Percentiles rank a stretch among this genome's conserved stretches.
Conservation (phyloP, 148 eudicot genomes). For the Suaeda aralocaspica region DNA sequence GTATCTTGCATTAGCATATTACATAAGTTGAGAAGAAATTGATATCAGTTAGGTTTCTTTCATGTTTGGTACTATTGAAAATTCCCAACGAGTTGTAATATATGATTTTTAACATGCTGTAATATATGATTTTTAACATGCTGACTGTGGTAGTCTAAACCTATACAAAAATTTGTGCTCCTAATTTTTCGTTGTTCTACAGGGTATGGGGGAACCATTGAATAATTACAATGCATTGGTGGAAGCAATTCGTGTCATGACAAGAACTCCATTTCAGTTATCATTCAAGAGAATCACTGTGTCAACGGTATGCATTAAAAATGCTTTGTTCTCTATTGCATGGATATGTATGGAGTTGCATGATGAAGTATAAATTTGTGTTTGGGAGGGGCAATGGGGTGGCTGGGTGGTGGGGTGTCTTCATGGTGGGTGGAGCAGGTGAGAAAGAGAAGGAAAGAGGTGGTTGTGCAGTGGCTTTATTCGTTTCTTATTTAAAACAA, state of each 20-base stretch:
- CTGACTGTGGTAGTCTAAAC: background rate
- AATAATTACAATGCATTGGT: constrained; percentile 81
- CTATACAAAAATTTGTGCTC: background rate
- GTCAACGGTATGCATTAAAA: constrained; percentile 62
- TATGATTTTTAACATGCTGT: background rate
- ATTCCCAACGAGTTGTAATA: background rate
- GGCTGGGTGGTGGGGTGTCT: too few species aligned
- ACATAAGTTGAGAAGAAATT: too few species aligned
- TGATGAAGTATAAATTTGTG: background rate
- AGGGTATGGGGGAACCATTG: constrained; percentile 99
- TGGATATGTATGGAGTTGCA: background rate
- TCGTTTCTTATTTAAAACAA: too few species aligned
- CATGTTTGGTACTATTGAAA: background rate
- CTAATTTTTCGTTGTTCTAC: constrained; percentile 23
- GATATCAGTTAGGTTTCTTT: background rate
- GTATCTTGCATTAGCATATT: background rate
- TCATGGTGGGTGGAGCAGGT: too few species aligned
- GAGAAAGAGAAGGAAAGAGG: too few species aligned
- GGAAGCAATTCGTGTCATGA: constrained; percentile 83
- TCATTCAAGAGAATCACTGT: constrained; percentile 82
- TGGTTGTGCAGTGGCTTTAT: too few species aligned
- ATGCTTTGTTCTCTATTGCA: background rate
- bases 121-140: background rate
- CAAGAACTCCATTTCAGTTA: constrained; percentile 66
- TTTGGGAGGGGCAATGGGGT: too few species aligned